These are phyloP conservation scores for Ascosphaera aggregata DNA, from an alignment of 2,329 filamentous ascomycete species.

Conservation along the genomic window DNA sequence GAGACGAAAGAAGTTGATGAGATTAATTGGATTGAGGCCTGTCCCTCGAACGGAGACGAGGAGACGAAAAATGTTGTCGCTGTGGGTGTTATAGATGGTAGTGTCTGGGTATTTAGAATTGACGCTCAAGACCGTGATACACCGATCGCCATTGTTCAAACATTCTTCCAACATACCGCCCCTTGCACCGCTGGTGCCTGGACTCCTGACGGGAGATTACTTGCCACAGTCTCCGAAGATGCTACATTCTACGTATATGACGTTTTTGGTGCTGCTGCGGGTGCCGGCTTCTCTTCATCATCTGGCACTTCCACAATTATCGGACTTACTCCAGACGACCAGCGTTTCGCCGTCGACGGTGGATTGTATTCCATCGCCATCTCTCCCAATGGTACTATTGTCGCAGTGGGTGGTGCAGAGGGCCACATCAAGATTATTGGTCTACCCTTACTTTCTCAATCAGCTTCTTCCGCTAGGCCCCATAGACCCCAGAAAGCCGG, in stretches of 20 bases:
- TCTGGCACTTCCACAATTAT: conserved; percentile 43
- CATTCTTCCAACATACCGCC: conserved; percentile 74
- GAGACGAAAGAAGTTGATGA: conserved; percentile 81
- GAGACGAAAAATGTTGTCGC: conserved; percentile 60
- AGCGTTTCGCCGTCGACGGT: conserved; percentile 78
- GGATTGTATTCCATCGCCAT: conserved; percentile 76
- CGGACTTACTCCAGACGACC: conserved; percentile 54
- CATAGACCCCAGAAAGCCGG: conserved; percentile 27
- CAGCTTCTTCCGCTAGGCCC: conserved; percentile 21
- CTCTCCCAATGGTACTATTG: conserved; percentile 53
- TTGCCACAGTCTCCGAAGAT: conserved; percentile 80
- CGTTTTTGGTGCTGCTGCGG: conserved; percentile 57
- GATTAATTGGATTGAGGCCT: conserved; percentile 71
- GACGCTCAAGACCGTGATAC: conserved; percentile 36
- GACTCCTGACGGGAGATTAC: conserved; percentile 65
- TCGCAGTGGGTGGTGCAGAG: conserved; percentile 69
- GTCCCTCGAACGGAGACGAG: conserved; percentile 34
- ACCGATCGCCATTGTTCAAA: conserved; percentile 62
- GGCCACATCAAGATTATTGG: conserved; percentile 70
- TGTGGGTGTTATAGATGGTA: conserved; percentile 71
- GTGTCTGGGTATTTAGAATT: conserved; percentile 88
- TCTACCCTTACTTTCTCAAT: conserved; percentile 40
- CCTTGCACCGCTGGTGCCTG: conserved; percentile 76
- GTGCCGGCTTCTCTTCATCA: conserved; percentile 32
- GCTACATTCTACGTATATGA: conserved; percentile 81